Evolutionary conservation across 225 moss, liverwort and hornwort species (phyloP), one percentile per base, ranked within the genome.

Genomic region (Antitrichia curtipendula): DNA sequence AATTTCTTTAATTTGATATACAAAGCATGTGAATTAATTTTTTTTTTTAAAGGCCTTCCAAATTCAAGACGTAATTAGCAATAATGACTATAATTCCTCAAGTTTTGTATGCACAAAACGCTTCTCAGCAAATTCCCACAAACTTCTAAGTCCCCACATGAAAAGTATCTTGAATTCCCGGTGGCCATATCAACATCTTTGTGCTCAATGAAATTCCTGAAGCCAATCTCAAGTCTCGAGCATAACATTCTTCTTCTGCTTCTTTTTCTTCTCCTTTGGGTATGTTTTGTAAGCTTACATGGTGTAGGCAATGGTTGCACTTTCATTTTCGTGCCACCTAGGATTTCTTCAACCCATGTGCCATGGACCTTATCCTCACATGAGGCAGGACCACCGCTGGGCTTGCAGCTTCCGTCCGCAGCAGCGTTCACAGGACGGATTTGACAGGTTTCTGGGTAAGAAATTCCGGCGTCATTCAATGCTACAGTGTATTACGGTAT

Each of bases 1-100:
- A n/a, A 76, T 6, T 53, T 0, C 13, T 1, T 52, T 9, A 23
- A 23, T 1, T 0, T 36, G 1, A 23, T 20, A 3, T 34, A 13
- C 5, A 75, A 75, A 75, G 36, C 2, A 53, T 9, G 3, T 53
- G 2, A 28, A 52, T 3, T 8, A 0, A 0, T 75, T 34, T 12
- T 23, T 9, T 76, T 52, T 52, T n/a, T 27, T 45, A 45, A 9
- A 10, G 1, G 3, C 10, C 53, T 54, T 76, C 9, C 36, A 36
- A 76, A 53, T 76, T 76, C n/a, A 24, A 53, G 5, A 34, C 0
- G 0, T 5, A 52, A 75, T 2, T 75, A 52, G 8, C 34, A 52
- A 52, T 50, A 36, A 54, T 54, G n/a, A 54, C 7, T 54, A 15
- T 15, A 54, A 16, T 77, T n/a, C n/a, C 0, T 56, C 4, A 25